Conservation (phyloP, 73 alveolate genomes). For the Tetrahymena borealis region DNA sequence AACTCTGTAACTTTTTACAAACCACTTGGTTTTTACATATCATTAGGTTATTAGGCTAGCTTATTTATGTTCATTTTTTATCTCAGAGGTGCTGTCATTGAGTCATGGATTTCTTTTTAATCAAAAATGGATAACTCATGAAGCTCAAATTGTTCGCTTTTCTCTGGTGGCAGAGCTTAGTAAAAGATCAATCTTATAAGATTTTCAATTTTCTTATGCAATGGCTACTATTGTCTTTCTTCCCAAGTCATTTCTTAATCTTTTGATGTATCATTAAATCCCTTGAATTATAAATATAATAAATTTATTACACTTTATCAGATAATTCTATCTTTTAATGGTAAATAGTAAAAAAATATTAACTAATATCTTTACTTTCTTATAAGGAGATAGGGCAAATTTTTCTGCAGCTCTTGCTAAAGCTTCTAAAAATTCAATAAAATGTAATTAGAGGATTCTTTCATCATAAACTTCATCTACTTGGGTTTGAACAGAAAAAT, state of each 20-base stretch:
- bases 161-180: background rate
- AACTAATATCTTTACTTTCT: background rate
- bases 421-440: slow-evolving; percentile 69
- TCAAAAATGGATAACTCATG: background rate
- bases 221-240: background rate
- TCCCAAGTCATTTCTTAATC: background rate
- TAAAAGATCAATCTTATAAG: background rate
- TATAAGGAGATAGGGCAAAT: slow-evolving; percentile 9
- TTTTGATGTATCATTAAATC: background rate
- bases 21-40: background rate
- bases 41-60: background rate
- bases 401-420: slow-evolving; percentile 65
- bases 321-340: no score
- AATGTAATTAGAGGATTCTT: slow-evolving; percentile 60
- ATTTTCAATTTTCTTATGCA: background rate
- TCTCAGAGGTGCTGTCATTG: background rate
- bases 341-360: no score
- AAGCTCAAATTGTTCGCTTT: background rate
- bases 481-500: slow-evolving; percentile 68
- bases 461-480: slow-evolving; percentile 60
- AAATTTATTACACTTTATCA: no score
- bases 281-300: no score
- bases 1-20: background rate
- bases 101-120: background rate
- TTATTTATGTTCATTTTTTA: background rate